Evolutionary conservation across 2,329 filamentous ascomycete species (phyloP).

Genomic region (Aspergillus neotritici): DNA sequence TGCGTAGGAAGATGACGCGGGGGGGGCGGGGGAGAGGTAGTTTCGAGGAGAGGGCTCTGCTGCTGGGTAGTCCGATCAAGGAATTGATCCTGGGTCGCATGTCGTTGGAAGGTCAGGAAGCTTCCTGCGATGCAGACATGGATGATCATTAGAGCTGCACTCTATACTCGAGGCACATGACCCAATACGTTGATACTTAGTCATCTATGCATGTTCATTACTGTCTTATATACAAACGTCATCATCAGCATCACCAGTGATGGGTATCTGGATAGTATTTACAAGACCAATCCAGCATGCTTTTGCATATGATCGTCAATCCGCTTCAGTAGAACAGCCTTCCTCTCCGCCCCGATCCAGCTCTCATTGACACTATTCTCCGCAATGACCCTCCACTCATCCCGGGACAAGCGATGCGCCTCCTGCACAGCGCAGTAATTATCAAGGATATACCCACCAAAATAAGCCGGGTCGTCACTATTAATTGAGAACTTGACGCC

Average conservation of each 20-base stretch:
- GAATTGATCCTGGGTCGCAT: too few relatives aligned
- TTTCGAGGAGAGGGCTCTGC: too few relatives aligned
- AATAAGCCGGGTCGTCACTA: conserved; percentile 69
- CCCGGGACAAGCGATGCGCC: conserved; percentile 56
- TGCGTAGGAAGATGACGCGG: background rate
- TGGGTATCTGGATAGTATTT: background rate
- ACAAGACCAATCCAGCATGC: conserved; percentile 11
- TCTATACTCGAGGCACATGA: too few relatives aligned
- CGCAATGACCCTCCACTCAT: conserved; percentile 64
- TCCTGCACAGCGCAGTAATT: conserved; percentile 74
- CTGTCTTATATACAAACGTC: background rate
- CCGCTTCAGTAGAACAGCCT: conserved; percentile 49
- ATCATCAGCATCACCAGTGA: background rate
- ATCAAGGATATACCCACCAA: conserved; percentile 68
- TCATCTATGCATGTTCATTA: too few relatives aligned
- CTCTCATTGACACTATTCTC: conserved; percentile 60
- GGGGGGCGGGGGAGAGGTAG: too few relatives aligned
- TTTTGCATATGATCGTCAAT: conserved; percentile 30
- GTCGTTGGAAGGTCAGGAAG: too few relatives aligned
- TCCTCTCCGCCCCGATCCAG: conserved; percentile 62
- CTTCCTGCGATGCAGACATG: too few relatives aligned
- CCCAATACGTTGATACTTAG: too few relatives aligned
- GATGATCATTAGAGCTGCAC: too few relatives aligned
- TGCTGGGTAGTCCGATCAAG: too few relatives aligned
- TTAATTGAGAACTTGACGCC: conserved; percentile 67